These are phyloP conservation scores for Coelastrella sp. DNA, from an alignment of 139 green algal species.

Conservation along the genomic window DNA sequence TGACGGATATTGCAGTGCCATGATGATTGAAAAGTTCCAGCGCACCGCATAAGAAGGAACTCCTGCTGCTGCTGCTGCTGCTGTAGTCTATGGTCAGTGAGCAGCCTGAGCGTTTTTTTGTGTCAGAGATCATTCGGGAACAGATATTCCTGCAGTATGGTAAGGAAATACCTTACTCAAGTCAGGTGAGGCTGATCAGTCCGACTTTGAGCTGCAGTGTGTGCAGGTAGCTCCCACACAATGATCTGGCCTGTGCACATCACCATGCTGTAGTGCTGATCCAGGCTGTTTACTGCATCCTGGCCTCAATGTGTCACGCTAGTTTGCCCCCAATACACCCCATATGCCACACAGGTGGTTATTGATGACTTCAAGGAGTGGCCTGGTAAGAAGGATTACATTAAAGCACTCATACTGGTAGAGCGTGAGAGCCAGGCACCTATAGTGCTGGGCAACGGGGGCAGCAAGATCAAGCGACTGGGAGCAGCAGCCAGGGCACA, in stretches of 20 bases:
- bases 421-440: slow-evolving; percentile 67
- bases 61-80: neutral
- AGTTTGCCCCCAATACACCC: neutral
- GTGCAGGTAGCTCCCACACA: neutral
- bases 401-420: slow-evolving; percentile 60
- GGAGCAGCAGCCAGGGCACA: slow-evolving; percentile 65
- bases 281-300: neutral
- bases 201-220: neutral
- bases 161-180: slow-evolving; percentile 93
- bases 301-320: neutral
- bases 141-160: slow-evolving; percentile 94
- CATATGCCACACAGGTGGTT: slow-evolving; percentile 72
- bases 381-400: slow-evolving; percentile 77
- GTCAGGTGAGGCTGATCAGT: slow-evolving; percentile 65
- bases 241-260: neutral
- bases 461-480: slow-evolving; percentile 75
- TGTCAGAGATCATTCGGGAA: slow-evolving; percentile 96
- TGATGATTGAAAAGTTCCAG: neutral
- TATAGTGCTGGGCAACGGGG: slow-evolving; percentile 86
- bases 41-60: neutral
- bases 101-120: slow-evolving; percentile 96
- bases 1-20: neutral
- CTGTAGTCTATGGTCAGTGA: slow-evolving; percentile 78
- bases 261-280: neutral
- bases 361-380: slow-evolving; percentile 86